Base-by-base conservation (phyloP, 164 flowering plant species). In the Stephania yunnanensis region DNA sequence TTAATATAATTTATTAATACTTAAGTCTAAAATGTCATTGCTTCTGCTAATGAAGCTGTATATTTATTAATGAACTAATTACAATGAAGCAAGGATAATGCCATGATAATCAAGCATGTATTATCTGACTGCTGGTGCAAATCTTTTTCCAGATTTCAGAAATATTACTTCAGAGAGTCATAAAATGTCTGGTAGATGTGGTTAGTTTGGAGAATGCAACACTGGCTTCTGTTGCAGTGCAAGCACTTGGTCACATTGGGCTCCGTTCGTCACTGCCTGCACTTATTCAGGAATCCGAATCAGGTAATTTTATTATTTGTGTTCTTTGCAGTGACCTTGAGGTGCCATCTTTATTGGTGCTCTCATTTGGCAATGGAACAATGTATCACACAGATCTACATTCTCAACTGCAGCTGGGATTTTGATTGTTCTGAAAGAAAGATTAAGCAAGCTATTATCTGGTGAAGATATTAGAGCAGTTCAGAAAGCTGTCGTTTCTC, bases 171-270 rank as follows among this genome's bases (percentile, higher is more conserved):
- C 89, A 85, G 75, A 79, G 71, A 77, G 79, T 84, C 17, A 72
- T 93, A 72, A 88, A 85, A 75, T 85, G 88, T 69, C 85, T 95
- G 73, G 85, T 85, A 64, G 89, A 89, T 80, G 82, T 90, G 69
- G 89, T 86, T 71, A 88, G 78, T 81, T 84, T 86, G 73, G 99
- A 93, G 83, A 83, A 87, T 79, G 83, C 91, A 64, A 44, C 85
- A 81, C 78, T 93, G 79, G 89, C 95, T 70, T 89, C 99, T 70
- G 79, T 87, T 80, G 97, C 97, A 50, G 86, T 93, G 91, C 89
- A 93, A 88, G 93, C 98, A 69, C 79, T 95, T 25, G 99, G 99
- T 78, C 97, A 93, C 82, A 88, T 95, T 86, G 99, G 97, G 61
- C 80, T 93, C 73, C 86, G 92, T 74, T 83, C 76, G n/a, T 83